Base-by-base conservation (phyloP, 2,329 filamentous ascomycete species). In the Penicillium sp. region DNA sequence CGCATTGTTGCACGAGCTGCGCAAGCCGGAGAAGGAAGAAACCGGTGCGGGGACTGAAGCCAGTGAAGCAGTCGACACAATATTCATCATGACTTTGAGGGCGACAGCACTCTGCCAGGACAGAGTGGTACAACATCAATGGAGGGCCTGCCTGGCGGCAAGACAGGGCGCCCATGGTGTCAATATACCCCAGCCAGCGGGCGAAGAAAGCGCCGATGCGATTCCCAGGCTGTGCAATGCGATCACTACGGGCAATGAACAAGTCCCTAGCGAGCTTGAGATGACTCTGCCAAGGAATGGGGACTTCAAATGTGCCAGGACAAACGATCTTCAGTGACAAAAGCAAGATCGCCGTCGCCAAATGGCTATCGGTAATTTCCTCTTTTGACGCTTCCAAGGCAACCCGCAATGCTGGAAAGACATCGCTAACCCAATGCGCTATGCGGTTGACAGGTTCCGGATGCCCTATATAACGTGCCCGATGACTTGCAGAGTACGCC, bases 341-440 rank as follows among this genome's bases (percentile, higher is more conserved):
- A 47, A 96, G 83, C 89, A 95, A 92, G 62, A 96, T 92, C 7
- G 91, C 89, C 0, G 90, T 91, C 0, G 91, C 90, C 2, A 96
- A 81, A 55, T 89, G 90, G 16, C 86, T 85, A 65, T 92, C 87
- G 0, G 89, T 88, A 11, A 92, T 86, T 41, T 86, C 84, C 61
- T 84, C 81, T 40, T 81, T 80, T 0, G 83, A 81, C 55, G 87
- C 83, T 59, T 83, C 81, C 22, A 95, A 80, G 1, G 89, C 87
- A 60, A 84, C 77, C 31, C 90, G 85, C 19, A 96, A 81, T 16
- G 86, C 85, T 0, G 89, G 89, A 55, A 81, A 81, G 2, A 81
- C 89, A 65, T 91, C 86, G 69, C 89, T 83, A 27, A 95, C 90
- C 88, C 89, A 95, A 40, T 86, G 80, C 2, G 91, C 90, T 63